Evolutionary conservation across 768 basidiomycete genomes (phyloP).

Genomic region (Lanmaoa rubissima): DNA sequence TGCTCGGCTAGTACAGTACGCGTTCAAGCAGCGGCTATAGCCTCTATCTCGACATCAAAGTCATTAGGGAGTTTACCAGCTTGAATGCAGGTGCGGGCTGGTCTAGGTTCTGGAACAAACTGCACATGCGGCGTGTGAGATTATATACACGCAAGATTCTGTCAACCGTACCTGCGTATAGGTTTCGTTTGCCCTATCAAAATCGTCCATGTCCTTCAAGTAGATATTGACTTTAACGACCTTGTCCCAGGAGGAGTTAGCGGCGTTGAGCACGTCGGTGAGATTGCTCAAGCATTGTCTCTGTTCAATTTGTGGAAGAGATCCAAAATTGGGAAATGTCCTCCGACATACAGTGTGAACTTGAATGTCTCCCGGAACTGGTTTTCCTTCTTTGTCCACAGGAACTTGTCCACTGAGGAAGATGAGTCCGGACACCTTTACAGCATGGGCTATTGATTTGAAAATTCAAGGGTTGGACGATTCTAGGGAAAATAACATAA

Average conservation of each 20-base stretch:
- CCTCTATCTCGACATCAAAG: constrained; percentile 74
- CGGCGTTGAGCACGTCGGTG: constrained; percentile 48
- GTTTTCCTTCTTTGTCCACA: constrained; percentile 43
- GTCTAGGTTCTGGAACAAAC: constrained; percentile 57
- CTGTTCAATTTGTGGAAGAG: constrained; percentile 29
- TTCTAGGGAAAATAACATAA: not conserved
- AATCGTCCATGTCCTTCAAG: constrained; percentile 59
- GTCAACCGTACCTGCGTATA: constrained; percentile 47
- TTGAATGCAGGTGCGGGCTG: constrained; percentile 75
- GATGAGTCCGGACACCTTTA: constrained; percentile 55
- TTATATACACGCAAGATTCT: not conserved
- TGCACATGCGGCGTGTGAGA: constrained; percentile 14
- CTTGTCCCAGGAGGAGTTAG: constrained; percentile 61
- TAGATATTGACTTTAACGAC: constrained; percentile 59
- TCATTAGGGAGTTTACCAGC: constrained; percentile 65
- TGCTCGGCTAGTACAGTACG: not conserved
- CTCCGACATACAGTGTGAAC: constrained; percentile 53
- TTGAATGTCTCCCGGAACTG: constrained; percentile 55
- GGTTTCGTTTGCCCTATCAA: constrained; percentile 53
- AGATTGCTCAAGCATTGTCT: constrained; percentile 58
- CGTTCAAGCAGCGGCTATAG: constrained; percentile 45
- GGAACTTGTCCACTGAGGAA: constrained; percentile 64
- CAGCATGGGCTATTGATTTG: constrained; percentile 46
- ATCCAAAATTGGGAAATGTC: not conserved
- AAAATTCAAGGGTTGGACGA: not conserved